These are phyloP conservation scores for Saccharum officinarum DNA, from an alignment of 176 grass and related monocot species.

Conservation along the genomic window DNA sequence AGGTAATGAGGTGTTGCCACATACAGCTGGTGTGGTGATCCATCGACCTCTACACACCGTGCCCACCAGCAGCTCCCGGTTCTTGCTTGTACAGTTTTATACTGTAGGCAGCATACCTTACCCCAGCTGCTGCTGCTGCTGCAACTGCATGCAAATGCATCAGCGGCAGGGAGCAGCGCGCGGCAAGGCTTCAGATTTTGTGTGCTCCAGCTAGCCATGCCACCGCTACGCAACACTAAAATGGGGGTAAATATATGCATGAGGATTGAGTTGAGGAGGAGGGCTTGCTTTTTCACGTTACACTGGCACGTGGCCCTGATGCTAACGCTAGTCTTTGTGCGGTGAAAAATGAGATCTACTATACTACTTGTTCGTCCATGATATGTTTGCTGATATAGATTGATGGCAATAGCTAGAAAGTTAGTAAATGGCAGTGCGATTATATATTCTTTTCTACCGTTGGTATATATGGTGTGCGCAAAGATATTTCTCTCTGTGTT, in stretches of 20 bases:
- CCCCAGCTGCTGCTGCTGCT: no score
- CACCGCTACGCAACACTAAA: no score
- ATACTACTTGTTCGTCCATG: no score
- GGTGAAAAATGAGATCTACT: no score
- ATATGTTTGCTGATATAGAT: not conserved
- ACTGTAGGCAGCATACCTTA: no score
- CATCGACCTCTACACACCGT: no score
- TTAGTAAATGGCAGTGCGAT: not conserved
- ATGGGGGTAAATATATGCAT: not conserved
- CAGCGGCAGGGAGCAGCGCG: not conserved
- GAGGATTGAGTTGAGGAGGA: not conserved
- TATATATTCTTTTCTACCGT: not conserved
- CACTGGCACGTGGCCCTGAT: not conserved
- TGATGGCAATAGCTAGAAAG: not conserved
- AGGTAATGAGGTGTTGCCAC: no score
- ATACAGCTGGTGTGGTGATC: no score
- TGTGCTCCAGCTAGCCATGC: not conserved
- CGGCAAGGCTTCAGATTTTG: not conserved
- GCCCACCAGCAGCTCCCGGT: no score
- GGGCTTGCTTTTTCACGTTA: not conserved
- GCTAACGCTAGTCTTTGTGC: not conserved
- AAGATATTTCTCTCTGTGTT: not conserved
- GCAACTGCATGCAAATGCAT: not conserved
- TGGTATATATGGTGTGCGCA: not conserved
- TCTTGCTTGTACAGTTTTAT: no score